These are phyloP conservation scores for Malus hybrid DNA, from an alignment of 331 rosid genomes.

Conservation along the genomic window DNA sequence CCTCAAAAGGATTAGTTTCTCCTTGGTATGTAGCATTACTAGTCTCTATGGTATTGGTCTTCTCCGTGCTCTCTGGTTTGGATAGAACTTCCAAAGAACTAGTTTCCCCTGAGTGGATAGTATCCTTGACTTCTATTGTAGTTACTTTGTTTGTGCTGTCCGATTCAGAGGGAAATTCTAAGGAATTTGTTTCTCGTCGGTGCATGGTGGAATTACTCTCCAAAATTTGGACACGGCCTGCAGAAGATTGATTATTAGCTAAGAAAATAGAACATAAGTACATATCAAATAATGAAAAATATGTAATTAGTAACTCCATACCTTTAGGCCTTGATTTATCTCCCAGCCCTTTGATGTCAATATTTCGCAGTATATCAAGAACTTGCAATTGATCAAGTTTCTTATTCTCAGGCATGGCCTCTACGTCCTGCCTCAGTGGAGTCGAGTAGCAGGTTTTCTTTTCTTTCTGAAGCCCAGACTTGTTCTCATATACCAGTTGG, in stretches of 20 bases:
- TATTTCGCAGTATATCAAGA: conserved; percentile 8
- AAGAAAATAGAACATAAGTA: not conserved
- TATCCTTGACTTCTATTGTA: too few species aligned
- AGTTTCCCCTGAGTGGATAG: conserved; percentile 10
- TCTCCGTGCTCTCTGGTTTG: conserved; percentile 10
- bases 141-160: too few species aligned
- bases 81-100: conserved; percentile 14
- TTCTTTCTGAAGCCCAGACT: conserved; percentile 34
- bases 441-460: conserved; percentile 8
- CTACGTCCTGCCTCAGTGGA: conserved; percentile 20
- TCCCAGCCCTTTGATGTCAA: conserved; percentile 11
- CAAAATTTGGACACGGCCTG: conserved; percentile 15
- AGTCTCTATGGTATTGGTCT: conserved; percentile 5
- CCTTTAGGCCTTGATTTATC: conserved; percentile 31
- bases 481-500: conserved; percentile 26
- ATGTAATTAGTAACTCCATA: conserved; percentile 10
- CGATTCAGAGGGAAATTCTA: conserved; percentile 9
- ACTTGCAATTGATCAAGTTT: conserved; percentile 9
- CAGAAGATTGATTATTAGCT: conserved; percentile 8
- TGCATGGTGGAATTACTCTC: conserved; percentile 1
- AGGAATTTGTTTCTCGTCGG: conserved; percentile 4
- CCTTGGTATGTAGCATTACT: conserved; percentile 3
- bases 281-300: not conserved
- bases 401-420: conserved; percentile 16
- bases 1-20: conserved; percentile 19